phyloP scores from a whole-genome alignment of 768 basidiomycete genomes.

The Pisolithus tinctorius region DNA sequence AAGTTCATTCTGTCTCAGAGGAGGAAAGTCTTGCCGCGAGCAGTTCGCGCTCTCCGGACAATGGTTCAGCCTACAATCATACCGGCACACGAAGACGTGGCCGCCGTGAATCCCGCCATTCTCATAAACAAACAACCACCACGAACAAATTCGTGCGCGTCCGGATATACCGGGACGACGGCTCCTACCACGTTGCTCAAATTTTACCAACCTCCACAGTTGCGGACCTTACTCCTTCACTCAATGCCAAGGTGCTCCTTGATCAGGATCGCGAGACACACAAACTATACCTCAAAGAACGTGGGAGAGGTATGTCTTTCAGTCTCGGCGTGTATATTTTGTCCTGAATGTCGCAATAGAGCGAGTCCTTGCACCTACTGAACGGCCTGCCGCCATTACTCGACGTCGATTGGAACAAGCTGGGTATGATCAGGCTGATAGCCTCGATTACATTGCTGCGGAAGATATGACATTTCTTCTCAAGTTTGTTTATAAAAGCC shows the following conservation, averaged over 20 bases:
- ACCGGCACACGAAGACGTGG: constrained; percentile 12
- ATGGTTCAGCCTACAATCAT: constrained; percentile 9
- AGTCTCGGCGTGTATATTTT: background rate
- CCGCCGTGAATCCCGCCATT: constrained; percentile 19
- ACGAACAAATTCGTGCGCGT: constrained; percentile 42
- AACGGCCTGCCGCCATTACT: constrained; percentile 81
- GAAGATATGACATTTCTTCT: constrained; percentile 81
- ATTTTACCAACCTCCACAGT: constrained; percentile 64
- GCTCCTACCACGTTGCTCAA: constrained; percentile 62
- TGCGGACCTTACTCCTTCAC: constrained; percentile 50
- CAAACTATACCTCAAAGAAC: constrained; percentile 68
- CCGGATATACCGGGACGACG: constrained; percentile 72
- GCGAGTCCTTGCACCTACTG: constrained; percentile 72
- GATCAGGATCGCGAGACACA: constrained; percentile 52
- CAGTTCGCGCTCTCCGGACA: constrained; percentile 13
- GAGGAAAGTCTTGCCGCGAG: constrained; percentile 16
- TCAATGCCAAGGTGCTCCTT: constrained; percentile 52
- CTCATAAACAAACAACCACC: constrained; percentile 12
- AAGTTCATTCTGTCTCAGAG: constrained; percentile 39
- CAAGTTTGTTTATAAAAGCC: constrained; percentile 85
- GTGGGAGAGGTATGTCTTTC: constrained; percentile 55
- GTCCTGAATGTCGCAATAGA: constrained; percentile 40
- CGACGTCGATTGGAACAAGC: constrained; percentile 80
- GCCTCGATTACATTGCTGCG: constrained; percentile 65
- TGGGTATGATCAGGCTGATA: constrained; percentile 80